These are phyloP conservation scores for Lasiodiplodia sp. DNA, from an alignment of 2,329 filamentous ascomycete genomes.

Conservation along the genomic window DNA sequence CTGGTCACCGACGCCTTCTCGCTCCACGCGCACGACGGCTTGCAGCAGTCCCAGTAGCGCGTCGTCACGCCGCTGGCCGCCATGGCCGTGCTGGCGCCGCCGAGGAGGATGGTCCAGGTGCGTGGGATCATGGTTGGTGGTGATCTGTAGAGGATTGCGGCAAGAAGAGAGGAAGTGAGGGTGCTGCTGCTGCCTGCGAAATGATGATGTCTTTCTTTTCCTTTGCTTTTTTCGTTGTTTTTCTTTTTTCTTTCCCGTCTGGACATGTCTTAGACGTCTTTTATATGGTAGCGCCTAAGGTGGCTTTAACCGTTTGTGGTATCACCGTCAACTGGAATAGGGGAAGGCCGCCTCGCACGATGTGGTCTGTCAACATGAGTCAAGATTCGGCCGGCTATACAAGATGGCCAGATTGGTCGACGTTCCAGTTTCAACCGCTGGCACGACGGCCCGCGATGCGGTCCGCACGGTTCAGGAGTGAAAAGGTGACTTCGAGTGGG, in stretches of 20 bases:
- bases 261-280: neutral
- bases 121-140: neutral
- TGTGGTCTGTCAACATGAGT: neutral
- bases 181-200: neutral
- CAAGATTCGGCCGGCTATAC: conserved; percentile 17
- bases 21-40: conserved; percentile 70
- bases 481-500: neutral
- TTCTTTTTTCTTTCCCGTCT: neutral
- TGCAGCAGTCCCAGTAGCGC: conserved; percentile 69
- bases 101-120: neutral
- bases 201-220: neutral
- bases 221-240: neutral
- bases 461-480: conserved; percentile 4
- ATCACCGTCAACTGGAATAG: neutral
- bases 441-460: conserved; percentile 13
- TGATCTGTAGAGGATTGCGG: neutral
- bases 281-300: neutral
- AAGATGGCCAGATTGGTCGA: neutral
- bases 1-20: conserved; percentile 62
- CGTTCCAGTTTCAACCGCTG: conserved; percentile 9
- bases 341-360: neutral
- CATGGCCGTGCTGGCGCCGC: neutral
- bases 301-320: neutral
- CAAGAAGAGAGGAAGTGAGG: neutral
- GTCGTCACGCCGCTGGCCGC: conserved; percentile 37